Evolutionary conservation across 2,329 filamentous ascomycete species (phyloP).

Genomic region (Colletotrichum karsti): DNA sequence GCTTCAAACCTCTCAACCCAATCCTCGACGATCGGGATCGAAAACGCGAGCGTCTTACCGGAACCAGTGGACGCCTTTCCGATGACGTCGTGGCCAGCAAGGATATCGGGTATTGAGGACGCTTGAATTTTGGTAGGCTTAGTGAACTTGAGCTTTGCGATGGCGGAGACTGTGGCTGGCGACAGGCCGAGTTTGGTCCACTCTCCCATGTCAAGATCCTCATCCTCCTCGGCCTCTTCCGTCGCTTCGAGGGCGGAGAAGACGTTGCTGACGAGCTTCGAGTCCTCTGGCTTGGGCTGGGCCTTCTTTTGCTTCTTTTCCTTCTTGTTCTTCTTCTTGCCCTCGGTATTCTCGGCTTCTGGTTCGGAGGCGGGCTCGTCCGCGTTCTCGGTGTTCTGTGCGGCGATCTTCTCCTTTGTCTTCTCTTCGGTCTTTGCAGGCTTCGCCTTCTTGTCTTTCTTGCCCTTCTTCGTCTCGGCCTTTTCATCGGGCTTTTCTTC

Average conservation of each 20-base stretch:
- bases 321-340: constrained; percentile 35
- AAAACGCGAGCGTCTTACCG: constrained; percentile 95
- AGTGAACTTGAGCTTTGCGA: constrained; percentile 82
- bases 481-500: constrained; percentile 37
- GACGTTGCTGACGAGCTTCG: constrained; percentile 53
- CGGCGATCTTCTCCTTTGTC: constrained; percentile 32
- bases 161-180: constrained; percentile 72
- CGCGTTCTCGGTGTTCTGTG: background rate
- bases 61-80: constrained; percentile 97
- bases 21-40: constrained; percentile 88
- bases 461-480: constrained; percentile 38
- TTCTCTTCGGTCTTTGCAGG: constrained; percentile 41
- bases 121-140: constrained; percentile 86
- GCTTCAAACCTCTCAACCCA: constrained; percentile 65
- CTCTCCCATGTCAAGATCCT: constrained; percentile 76
- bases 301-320: constrained; percentile 41
- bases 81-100: constrained; percentile 88
- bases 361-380: background rate
- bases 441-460: constrained; percentile 36
- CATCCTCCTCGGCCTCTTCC: constrained; percentile 63
- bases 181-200: constrained; percentile 83
- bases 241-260: constrained; percentile 66
- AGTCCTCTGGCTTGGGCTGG: constrained; percentile 42
- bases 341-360: constrained; percentile 29
- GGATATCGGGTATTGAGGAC: constrained; percentile 81